Conservation (phyloP, 2,329 filamentous ascomycete species). For the Blastomyces emzantsi region DNA sequence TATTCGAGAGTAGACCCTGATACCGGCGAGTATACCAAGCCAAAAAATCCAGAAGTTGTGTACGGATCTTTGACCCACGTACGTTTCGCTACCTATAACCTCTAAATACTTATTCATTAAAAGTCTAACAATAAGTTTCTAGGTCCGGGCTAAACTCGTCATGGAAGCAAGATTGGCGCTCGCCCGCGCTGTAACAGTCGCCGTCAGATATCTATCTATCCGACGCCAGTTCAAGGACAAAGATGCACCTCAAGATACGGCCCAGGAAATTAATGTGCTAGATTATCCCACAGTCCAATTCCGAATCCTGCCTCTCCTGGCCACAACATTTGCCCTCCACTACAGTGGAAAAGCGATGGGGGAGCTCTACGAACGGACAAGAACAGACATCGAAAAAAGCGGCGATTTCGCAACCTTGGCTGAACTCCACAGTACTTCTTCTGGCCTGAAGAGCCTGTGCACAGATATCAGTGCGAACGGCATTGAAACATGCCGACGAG, state of each 20-base stretch:
- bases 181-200: conserved; percentile 45
- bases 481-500: conserved; percentile 46
- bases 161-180: conserved; percentile 44
- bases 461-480: conserved; percentile 46
- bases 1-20: conserved; percentile 15
- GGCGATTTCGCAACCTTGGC: conserved; percentile 43
- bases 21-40: conserved; percentile 15
- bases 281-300: conserved; percentile 49
- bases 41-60: conserved; percentile 14
- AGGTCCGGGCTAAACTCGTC: conserved; percentile 24
- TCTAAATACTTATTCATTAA: neutral
- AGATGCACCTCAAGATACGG: conserved; percentile 30
- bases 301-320: conserved; percentile 44
- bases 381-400: conserved; percentile 39
- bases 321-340: conserved; percentile 45
- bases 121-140: neutral
- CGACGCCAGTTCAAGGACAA: conserved; percentile 44
- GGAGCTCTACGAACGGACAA: conserved; percentile 39
- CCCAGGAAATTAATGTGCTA: conserved; percentile 40
- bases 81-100: neutral
- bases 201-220: conserved; percentile 43
- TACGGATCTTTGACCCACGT: conserved; percentile 15
- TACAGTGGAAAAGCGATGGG: conserved; percentile 40
- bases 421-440: conserved; percentile 46
- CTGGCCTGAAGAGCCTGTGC: conserved; percentile 46